Conservation (phyloP, 2,329 filamentous ascomycete genomes). For the Shiraia bambusicola region DNA sequence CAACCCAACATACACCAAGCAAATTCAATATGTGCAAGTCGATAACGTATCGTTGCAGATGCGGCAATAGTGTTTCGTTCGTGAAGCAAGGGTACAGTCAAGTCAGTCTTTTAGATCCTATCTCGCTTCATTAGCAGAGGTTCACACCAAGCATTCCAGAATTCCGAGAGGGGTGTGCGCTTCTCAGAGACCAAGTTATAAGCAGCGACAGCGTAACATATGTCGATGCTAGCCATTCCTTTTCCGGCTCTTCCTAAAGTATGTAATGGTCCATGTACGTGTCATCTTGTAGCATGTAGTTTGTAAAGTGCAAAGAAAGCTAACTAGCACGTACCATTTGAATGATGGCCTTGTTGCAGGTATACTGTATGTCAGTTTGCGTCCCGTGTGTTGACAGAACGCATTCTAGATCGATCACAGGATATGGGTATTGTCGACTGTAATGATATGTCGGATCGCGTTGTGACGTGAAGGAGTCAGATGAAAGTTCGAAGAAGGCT, state of each 20-base stretch:
- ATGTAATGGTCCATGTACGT: constrained; percentile 40
- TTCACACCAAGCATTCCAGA: constrained; percentile 2
- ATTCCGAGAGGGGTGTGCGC: constrained; percentile 8
- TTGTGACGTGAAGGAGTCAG: background rate
- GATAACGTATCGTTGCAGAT: background rate
- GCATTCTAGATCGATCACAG: background rate
- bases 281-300: constrained; percentile 35
- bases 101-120: constrained; percentile 1
- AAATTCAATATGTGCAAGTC: background rate
- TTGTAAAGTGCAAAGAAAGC: constrained; percentile 2
- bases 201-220: constrained; percentile 53
- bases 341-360: background rate
- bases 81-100: background rate
- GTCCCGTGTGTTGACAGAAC: background rate
- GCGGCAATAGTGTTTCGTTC: too few species aligned
- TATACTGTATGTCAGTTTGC: background rate
- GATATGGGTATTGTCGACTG: background rate
- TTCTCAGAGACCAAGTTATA: constrained; percentile 51
- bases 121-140: constrained; percentile 9
- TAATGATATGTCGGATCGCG: background rate
- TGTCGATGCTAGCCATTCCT: constrained; percentile 54
- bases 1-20: too few species aligned
- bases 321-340: constrained; percentile 11
- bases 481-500: background rate
- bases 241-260: constrained; percentile 57